Conservation (phyloP, 2,329 filamentous ascomycete genomes). For the Didymella lethalis region DNA sequence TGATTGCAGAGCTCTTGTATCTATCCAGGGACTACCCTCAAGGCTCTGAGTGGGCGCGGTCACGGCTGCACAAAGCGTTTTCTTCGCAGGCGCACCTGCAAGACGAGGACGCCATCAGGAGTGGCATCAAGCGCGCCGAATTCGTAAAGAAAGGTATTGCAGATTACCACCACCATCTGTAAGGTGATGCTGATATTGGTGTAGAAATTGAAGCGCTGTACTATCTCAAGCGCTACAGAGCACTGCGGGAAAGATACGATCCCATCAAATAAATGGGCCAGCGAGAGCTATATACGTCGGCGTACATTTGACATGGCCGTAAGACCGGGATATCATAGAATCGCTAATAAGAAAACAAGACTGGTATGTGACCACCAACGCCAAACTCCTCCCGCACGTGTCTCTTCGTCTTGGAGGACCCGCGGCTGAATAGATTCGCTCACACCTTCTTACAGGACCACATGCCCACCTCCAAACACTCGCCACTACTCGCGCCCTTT, state of each 20-base stretch:
- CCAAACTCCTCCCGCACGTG: background rate
- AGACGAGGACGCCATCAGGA: constrained; percentile 77
- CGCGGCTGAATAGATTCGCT: background rate
- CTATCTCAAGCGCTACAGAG: constrained; percentile 90
- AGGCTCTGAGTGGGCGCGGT: constrained; percentile 82
- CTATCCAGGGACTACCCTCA: constrained; percentile 87
- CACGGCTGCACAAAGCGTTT: constrained; percentile 85
- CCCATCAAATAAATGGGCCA: background rate
- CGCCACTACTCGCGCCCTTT: constrained; percentile 79
- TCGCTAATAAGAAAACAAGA: constrained; percentile 1
- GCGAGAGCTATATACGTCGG: background rate
- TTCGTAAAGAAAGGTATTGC: constrained; percentile 80
- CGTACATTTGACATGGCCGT: constrained; percentile 12
- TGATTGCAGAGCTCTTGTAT: constrained; percentile 74
- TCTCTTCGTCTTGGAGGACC: background rate
- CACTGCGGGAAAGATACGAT: constrained; percentile 81
- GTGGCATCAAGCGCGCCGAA: constrained; percentile 78
- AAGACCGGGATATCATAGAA: constrained; percentile 22
- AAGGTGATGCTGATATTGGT: background rate
- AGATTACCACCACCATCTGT: no score
- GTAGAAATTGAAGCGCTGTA: constrained; percentile 57
- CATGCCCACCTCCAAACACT: constrained; percentile 76
- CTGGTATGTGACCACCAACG: background rate
- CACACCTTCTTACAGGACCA: constrained; percentile 69
- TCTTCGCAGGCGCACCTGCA: constrained; percentile 73